Conservation (phyloP, 2,329 filamentous ascomycete genomes). For the Lithohypha guttulata region DNA sequence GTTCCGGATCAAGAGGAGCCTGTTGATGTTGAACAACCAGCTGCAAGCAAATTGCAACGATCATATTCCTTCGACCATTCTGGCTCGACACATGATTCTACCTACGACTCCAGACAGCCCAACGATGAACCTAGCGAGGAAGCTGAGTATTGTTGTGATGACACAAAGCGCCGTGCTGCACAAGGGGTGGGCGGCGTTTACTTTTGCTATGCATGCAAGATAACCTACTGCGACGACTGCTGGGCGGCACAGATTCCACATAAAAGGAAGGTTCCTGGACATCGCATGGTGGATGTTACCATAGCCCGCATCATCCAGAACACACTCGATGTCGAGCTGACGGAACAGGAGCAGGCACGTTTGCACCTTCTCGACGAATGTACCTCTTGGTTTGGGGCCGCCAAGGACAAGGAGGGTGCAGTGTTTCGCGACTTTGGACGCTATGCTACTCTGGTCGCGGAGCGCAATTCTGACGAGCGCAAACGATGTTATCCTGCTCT, state of each 20-base stretch:
- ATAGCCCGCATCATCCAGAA: not conserved
- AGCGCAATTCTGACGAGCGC: slow-evolving; percentile 17
- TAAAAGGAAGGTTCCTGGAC: not conserved
- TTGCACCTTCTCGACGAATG: slow-evolving; percentile 28
- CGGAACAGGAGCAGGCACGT: slow-evolving; percentile 14
- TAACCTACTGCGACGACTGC: not conserved
- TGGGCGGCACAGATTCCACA: slow-evolving; percentile 10
- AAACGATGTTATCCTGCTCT: slow-evolving; percentile 28
- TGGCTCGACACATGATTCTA: too few relatives aligned
- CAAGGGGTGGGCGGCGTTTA: not conserved
- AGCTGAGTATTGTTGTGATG: not conserved
- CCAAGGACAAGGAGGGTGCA: slow-evolving; percentile 22
- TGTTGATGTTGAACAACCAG: too few relatives aligned
- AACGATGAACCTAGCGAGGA: too few relatives aligned
- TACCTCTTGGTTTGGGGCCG: slow-evolving; percentile 30
- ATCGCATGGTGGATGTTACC: not conserved
- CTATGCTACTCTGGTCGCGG: slow-evolving; percentile 35
- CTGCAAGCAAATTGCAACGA: too few relatives aligned
- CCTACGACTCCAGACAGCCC: too few relatives aligned
- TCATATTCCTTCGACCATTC: too few relatives aligned
- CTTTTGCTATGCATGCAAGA: not conserved
- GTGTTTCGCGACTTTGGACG: slow-evolving; percentile 35
- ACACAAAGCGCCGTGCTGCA: not conserved
- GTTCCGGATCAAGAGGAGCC: too few relatives aligned
- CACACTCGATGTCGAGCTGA: not conserved